Evolutionary conservation across 1,284 basidiomycete species (phyloP).

Genomic region (Pseudomicrostroma phylloplanum): DNA sequence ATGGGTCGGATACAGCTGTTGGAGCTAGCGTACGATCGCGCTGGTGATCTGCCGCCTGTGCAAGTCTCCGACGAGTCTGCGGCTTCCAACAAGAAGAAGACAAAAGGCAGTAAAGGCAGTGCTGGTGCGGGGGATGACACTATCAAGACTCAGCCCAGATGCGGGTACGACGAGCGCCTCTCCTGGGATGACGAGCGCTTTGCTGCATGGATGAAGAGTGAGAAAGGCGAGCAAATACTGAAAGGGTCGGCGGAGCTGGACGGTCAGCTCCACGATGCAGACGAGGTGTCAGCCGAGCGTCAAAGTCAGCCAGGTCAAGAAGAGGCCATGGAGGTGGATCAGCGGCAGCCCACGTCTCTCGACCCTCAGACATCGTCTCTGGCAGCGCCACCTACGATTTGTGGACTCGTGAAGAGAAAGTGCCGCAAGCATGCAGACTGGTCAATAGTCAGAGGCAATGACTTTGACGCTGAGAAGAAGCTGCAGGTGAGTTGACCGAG

Average conservation of each 20-base stretch:
- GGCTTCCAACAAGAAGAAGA: constrained; percentile 10
- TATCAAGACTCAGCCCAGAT: constrained; percentile 13
- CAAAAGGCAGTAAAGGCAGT: constrained; percentile 5
- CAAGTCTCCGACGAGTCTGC: neutral
- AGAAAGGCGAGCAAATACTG: constrained; percentile 13
- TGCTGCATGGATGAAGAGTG: constrained; percentile 12
- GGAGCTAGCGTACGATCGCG: constrained; percentile 24
- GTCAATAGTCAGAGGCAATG: constrained; percentile 22
- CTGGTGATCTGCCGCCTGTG: constrained; percentile 12
- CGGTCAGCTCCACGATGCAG: constrained; percentile 5
- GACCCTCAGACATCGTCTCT: neutral
- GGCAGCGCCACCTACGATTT: constrained; percentile 10
- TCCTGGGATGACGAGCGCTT: constrained; percentile 24
- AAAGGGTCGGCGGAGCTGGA: constrained; percentile 9
- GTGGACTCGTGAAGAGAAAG: constrained; percentile 19
- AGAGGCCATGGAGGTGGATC: neutral
- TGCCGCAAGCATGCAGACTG: constrained; percentile 30
- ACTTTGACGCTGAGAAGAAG: constrained; percentile 23
- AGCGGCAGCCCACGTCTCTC: neutral
- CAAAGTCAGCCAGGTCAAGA: neutral
- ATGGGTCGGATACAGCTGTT: constrained; percentile 13
- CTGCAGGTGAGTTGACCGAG: constrained; percentile 15
- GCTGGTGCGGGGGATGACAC: neutral
- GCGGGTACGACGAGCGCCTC: constrained; percentile 27
- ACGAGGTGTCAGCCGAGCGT: neutral